Evolutionary conservation across 331 rosid genomes (phyloP).

Genomic region (Spiraea crenata): DNA sequence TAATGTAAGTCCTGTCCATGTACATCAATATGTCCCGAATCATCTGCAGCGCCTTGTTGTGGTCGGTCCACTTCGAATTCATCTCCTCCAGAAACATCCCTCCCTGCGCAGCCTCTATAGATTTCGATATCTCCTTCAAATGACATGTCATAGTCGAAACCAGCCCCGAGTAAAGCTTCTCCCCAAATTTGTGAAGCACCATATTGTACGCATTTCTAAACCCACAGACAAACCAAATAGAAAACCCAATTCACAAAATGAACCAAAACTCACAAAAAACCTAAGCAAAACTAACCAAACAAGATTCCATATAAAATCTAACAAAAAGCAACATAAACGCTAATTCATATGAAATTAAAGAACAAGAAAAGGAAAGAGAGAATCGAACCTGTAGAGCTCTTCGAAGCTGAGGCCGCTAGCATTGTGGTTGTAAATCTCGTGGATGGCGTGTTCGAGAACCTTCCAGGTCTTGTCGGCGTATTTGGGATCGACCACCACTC

Average conservation of each 20-base stretch:
- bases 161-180: constrained; percentile 74
- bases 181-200: constrained; percentile 92
- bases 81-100: constrained; percentile 77
- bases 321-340: neutral
- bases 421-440: constrained; percentile 85
- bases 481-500: constrained; percentile 81
- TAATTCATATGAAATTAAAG: neutral
- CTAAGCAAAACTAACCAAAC: neutral
- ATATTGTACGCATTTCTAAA: constrained; percentile 83
- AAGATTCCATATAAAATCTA: neutral
- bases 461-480: constrained; percentile 92
- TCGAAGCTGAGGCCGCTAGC: constrained; percentile 95
- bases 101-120: constrained; percentile 73
- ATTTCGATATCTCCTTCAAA: constrained; percentile 66
- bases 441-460: constrained; percentile 83
- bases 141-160: constrained; percentile 69
- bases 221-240: constrained; percentile 19
- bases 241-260: neutral
- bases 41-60: constrained; percentile 80
- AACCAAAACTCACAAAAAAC: neutral
- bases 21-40: constrained; percentile 86
- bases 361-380: neutral
- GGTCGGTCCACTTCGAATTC: constrained; percentile 80
- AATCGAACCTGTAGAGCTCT: constrained; percentile 78
- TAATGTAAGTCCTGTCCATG: constrained; percentile 90